Base-by-base conservation (phyloP, 2,329 filamentous ascomycete genomes). In the Pleochaeta shiraiana region DNA sequence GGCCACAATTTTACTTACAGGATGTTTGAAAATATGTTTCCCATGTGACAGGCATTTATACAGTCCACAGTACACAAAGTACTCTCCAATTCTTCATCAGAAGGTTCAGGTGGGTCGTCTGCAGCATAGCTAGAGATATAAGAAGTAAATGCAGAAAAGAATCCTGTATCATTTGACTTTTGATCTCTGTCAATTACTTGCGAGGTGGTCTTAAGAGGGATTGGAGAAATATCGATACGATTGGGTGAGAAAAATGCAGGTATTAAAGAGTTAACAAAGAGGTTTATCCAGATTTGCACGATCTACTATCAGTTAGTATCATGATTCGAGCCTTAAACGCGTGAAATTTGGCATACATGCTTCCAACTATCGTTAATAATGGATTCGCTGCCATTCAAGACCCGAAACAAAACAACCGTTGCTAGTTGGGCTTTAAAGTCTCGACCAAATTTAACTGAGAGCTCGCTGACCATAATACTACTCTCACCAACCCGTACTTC, bases 111-210 rank as follows among this genome's bases (percentile, higher is more conserved):
- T 14, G 93, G 93, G 72, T 98, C 93, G 74, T 97, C 93, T 12
- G 93, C 95, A 50, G 95, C 93, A 73, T 98, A 97, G 74, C 92
- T 97, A n/a, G 91, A 95, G 34, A 98, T 90, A 71, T 97, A 98
- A 4, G 88, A 95, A 0, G 92, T 95, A 70, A 98, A 89, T 0
- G 92, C 90, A 3, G 91, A 95, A 73, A 98, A 90, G 62, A 98
- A 82, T 5, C 93, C 90, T 1, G 85, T 84, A 31, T 98, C 93
- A 65, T 79, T 83, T 37, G 85, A 79, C 68, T 89, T 87, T 50
- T 87, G 80, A 65, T 85, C 90, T 65, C 92, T 84, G 73, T 97
- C 93, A 68, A 98, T 91, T 61, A 97, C 83, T 72, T 96, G 91
- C 11, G 90, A 93, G 1, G 93, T 91, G 14, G 84, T 89, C 71